Conservation (phyloP, 1,284 basidiomycete genomes). For the Amylostereum areolatum region DNA sequence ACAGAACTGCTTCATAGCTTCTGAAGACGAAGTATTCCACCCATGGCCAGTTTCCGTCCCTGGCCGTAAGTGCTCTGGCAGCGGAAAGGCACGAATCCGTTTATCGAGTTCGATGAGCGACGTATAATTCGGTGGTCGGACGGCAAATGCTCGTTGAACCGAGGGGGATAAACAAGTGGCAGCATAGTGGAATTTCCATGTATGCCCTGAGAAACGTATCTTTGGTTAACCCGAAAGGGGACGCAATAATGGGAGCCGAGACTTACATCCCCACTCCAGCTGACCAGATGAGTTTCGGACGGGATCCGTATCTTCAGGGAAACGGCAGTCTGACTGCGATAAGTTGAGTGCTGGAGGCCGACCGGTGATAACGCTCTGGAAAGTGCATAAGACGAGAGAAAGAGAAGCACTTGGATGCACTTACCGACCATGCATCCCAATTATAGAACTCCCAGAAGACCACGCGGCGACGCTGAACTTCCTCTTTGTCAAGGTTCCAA, state of each 20-base stretch:
- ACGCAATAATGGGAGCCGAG: neutral
- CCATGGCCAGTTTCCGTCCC: conserved; percentile 22
- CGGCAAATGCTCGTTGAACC: conserved; percentile 36
- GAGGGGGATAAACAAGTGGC: conserved; percentile 39
- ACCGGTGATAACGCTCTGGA: conserved; percentile 40
- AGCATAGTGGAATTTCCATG: conserved; percentile 42
- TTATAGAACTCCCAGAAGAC: conserved; percentile 53
- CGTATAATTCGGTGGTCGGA: conserved; percentile 30
- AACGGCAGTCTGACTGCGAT: conserved; percentile 41
- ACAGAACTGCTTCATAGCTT: conserved; percentile 42
- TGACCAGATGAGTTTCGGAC: conserved; percentile 24
- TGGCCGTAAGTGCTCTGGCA: conserved; percentile 34
- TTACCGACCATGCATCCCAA: conserved; percentile 44
- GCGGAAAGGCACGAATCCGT: conserved; percentile 37
- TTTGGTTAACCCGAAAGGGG: neutral
- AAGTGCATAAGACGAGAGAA: neutral
- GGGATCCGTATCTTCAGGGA: conserved; percentile 39
- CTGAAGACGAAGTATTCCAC: conserved; percentile 34
- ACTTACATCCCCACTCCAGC: conserved; percentile 38
- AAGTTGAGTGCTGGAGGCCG: conserved; percentile 40
- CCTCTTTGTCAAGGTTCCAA: conserved; percentile 42
- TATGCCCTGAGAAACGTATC: conserved; percentile 29
- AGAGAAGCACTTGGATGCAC: conserved; percentile 14
- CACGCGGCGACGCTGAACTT: conserved; percentile 41
- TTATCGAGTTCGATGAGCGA: conserved; percentile 39